phyloP scores from a whole-genome alignment of 345 rosid species.

The Corchorus capsularis region DNA sequence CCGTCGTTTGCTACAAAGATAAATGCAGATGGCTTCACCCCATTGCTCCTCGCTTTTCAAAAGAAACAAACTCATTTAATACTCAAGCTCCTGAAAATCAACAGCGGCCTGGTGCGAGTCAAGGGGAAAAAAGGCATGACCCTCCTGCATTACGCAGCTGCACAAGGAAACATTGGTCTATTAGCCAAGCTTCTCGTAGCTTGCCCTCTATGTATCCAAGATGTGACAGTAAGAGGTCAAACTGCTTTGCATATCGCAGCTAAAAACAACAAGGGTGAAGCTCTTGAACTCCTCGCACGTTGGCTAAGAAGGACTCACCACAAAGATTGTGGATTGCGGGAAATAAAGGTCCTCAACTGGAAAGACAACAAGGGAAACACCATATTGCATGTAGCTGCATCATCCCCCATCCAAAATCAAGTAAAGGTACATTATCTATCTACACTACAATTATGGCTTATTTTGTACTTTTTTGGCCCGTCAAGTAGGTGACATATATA shows the following conservation, averaged over 20 bases:
- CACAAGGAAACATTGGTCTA: constrained; percentile 5
- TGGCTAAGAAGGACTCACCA: neutral
- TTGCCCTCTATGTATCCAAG: constrained; percentile 22
- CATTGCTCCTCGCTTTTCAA: neutral
- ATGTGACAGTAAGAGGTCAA: neutral
- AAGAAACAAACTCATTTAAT: neutral
- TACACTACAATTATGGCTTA: too few relatives aligned
- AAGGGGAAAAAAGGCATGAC: too few relatives aligned
- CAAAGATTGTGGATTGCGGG: neutral
- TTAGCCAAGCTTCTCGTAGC: neutral
- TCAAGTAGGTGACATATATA: too few relatives aligned
- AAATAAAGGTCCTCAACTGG: neutral
- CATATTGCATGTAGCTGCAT: neutral
- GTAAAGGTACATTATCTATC: too few relatives aligned
- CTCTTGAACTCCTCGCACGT: too few relatives aligned
- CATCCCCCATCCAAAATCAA: neutral
- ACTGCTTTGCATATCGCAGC: too few relatives aligned
- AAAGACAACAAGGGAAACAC: neutral
- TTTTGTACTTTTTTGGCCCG: too few relatives aligned
- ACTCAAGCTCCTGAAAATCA: neutral
- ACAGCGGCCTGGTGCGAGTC: too few relatives aligned
- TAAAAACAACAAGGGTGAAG: too few relatives aligned
- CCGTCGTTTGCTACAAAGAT: too few relatives aligned
- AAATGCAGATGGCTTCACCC: neutral
- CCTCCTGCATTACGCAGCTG: too few relatives aligned